A percentile compares a stretch with the other conserved stretches of the same genome.
Conservation (phyloP, 768 basidiomycete species). For the Peribolospora kevripleyi region DNA sequence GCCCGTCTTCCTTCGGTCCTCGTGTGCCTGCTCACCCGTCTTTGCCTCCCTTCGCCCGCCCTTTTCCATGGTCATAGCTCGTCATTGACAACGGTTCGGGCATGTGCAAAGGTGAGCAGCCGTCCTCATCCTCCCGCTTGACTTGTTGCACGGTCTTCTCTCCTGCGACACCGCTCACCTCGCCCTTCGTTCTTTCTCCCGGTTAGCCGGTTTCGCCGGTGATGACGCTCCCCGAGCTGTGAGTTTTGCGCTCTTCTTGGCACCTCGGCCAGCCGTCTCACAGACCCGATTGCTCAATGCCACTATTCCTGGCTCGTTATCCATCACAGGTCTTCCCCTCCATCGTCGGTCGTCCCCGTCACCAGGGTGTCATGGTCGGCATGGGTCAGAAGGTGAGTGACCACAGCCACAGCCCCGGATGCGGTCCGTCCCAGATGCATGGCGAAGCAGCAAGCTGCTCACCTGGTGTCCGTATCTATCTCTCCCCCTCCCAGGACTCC, state of each 20-base stretch:
- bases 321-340: constrained; percentile 26
- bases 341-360: constrained; percentile 81
- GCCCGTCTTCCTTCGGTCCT: neutral
- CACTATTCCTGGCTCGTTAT: neutral
- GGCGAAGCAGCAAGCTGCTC: neutral
- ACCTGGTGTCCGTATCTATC: neutral
- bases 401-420: neutral
- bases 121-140: constrained; percentile 26
- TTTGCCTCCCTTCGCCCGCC: neutral
- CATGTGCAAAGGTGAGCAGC: constrained; percentile 72
- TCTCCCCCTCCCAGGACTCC: constrained; percentile 55
- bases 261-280: neutral
- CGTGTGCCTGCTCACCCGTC: neutral
- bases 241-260: constrained; percentile 20
- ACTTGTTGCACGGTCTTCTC: constrained; percentile 11
- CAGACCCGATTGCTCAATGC: neutral
- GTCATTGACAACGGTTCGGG: constrained; percentile 75
- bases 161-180: constrained; percentile 4
- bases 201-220: constrained; percentile 27
- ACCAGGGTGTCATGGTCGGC: constrained; percentile 88
- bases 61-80: too few species aligned
- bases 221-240: constrained; percentile 81
- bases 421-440: neutral
- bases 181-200: constrained; percentile 26
- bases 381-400: constrained; percentile 31